Evolutionary conservation across 2,329 filamentous ascomycete species (phyloP).

Genomic region (Monosporascus cannonballus): DNA sequence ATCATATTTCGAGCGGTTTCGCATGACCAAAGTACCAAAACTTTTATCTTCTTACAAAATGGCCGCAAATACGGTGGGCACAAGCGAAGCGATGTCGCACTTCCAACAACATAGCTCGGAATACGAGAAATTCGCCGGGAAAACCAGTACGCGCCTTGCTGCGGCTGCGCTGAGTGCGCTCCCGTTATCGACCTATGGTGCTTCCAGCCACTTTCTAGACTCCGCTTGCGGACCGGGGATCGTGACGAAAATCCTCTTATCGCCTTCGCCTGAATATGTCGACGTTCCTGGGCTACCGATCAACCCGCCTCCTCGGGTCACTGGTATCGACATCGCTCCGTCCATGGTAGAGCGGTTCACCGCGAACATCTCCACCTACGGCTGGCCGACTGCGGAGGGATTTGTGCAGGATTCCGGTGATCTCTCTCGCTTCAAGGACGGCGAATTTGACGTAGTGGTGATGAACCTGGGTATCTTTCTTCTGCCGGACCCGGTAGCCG

Average conservation of each 20-base stretch:
- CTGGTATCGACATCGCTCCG: constrained; percentile 14
- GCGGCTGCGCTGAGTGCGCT: constrained; percentile 14
- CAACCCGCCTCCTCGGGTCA: constrained; percentile 11
- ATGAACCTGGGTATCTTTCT: constrained; percentile 18
- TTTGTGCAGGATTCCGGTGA: constrained; percentile 14
- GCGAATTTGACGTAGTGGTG: constrained; percentile 14
- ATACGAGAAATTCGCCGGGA: constrained; percentile 15
- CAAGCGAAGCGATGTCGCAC: background rate
- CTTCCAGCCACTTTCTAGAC: constrained; percentile 17
- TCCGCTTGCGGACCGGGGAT: constrained; percentile 19
- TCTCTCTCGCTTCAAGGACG: constrained; percentile 13
- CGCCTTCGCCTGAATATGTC: constrained; percentile 10
- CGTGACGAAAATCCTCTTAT: constrained; percentile 16
- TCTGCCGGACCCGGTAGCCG: constrained; percentile 10
- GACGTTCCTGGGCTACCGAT: constrained; percentile 13
- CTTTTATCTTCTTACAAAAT: background rate
- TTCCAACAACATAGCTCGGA: constrained; percentile 3
- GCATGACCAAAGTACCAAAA: background rate
- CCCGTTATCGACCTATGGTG: constrained; percentile 14
- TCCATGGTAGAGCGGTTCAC: constrained; percentile 14
- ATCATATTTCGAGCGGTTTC: background rate
- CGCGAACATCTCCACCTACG: constrained; percentile 8
- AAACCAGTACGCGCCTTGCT: constrained; percentile 13
- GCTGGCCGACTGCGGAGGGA: constrained; percentile 13
- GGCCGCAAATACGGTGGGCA: background rate